Evolutionary conservation across 805 yeast genomes (phyloP), one percentile per base, ranked within the genome.

Genomic region (Metschnikowia arizonensis): DNA sequence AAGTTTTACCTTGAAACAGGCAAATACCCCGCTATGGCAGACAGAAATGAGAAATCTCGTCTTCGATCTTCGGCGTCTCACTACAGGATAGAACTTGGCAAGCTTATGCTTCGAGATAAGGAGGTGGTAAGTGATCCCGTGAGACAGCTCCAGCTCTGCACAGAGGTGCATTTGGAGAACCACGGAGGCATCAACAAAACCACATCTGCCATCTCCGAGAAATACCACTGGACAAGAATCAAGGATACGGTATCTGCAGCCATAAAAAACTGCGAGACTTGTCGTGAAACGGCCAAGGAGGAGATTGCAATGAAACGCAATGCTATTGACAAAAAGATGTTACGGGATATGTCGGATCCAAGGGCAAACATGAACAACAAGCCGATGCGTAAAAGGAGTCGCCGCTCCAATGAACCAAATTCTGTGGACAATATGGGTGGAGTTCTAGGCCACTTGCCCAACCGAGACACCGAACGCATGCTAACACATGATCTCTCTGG

Each of bases 121-220:
- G 95, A 88, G 61, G 97, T 91, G n/a, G 76, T 91, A 1, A 72
- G 83, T 26, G 90, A 85, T 50, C 84, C 87, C 0, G 78, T 73
- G 1, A 77, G 82, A 42, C 98, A 90, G 64, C 60, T 83, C 37
- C 82, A 80, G 50, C 81, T 91, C 25, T 87, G 90, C 28, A 74
- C 79, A 7, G 84, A 82, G 35, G 66, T 80, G 17, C 99, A 91
- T 61, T 60, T 74, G 50, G 63, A 74, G 17, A 78, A 75, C 36
- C 99, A 91, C 60, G 83, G 83, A 10, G 98, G 98, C 9, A 88
- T 91, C 50, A 91, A 91, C 66, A 87, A 83, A 58, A 83, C 95
- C 1, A 89, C 97, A 0, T 69, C 91, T 0, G 66, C 77, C 14
- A 78, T 93, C 14, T 78, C 90, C 1, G 93, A 85, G 50, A 77